phyloP scores from a whole-genome alignment of 164 flowering plant species.

The Kalanchoe fedtschenkoi region DNA sequence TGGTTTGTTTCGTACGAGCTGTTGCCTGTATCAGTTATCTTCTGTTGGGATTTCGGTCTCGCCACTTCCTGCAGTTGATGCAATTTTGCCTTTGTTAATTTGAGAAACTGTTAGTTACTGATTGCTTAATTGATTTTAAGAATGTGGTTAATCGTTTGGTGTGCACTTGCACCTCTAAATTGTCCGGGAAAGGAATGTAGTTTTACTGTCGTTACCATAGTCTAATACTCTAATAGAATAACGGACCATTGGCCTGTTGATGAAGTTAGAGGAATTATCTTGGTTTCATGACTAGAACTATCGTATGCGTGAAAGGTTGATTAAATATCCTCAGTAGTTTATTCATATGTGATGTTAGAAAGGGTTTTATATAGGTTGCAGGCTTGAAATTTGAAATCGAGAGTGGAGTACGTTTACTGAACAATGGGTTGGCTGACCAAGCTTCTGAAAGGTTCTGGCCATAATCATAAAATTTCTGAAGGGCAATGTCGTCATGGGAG shows the following conservation, averaged over 20 bases:
- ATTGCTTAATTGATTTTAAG: background rate
- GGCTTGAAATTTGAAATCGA: background rate
- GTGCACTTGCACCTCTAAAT: too few species aligned
- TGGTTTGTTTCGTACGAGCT: too few species aligned
- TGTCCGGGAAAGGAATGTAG: too few species aligned
- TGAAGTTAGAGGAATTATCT: background rate
- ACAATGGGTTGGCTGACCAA: constrained; percentile 56
- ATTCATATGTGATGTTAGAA: background rate
- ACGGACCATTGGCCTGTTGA: background rate
- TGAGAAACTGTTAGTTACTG: background rate
- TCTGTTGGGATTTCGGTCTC: too few species aligned
- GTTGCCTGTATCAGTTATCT: too few species aligned
- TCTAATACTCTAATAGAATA: background rate
- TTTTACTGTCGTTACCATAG: too few species aligned
- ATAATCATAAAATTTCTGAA: constrained; percentile 24
- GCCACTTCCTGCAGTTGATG: background rate
- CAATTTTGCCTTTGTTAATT: background rate
- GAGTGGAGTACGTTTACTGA: background rate
- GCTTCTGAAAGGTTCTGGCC: constrained; percentile 40
- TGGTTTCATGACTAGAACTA: background rate
- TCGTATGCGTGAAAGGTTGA: background rate
- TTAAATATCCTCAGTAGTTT: background rate
- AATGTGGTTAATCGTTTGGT: background rate
- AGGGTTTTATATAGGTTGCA: background rate
- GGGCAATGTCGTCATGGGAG: constrained; percentile 27